Evolutionary conservation across 2,329 filamentous ascomycete genomes (phyloP).

Genomic region (Pseudogymnoascus sp.): DNA sequence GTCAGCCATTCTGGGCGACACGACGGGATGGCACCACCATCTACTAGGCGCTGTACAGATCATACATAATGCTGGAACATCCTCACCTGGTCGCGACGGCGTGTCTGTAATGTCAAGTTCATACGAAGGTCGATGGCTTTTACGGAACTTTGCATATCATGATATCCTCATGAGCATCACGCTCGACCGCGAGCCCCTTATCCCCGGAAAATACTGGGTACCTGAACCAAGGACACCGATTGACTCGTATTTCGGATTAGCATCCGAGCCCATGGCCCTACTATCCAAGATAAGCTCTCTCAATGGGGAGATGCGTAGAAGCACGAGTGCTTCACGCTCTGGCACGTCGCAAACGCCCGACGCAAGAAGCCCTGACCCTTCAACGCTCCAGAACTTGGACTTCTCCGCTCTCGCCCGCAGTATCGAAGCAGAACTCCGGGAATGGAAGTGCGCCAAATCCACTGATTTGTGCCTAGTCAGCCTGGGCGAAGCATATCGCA

Average conservation of each 20-base stretch:
- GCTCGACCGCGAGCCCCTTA: constrained; percentile 11
- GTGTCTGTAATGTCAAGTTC: not conserved
- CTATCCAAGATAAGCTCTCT: constrained; percentile 31
- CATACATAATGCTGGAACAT: constrained; percentile 2
- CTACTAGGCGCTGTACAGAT: constrained; percentile 9
- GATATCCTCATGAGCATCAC: constrained; percentile 17
- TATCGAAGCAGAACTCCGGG: constrained; percentile 4
- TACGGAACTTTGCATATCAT: constrained; percentile 21
- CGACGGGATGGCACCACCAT: constrained; percentile 10
- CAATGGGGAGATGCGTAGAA: not conserved
- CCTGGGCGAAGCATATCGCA: constrained; percentile 11
- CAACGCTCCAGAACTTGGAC: not conserved
- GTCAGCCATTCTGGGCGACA: constrained; percentile 11
- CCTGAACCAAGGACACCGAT: constrained; percentile 8
- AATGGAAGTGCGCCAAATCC: constrained; percentile 9
- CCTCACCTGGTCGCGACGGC: not conserved
- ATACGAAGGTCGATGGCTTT: constrained; percentile 17
- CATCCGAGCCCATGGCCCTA: constrained; percentile 16
- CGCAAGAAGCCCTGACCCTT: not conserved
- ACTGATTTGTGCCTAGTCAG: constrained; percentile 4
- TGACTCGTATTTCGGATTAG: constrained; percentile 14
- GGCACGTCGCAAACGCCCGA: not conserved
- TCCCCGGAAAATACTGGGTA: constrained; percentile 15
- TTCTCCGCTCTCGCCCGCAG: not conserved
- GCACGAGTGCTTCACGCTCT: not conserved